Evolutionary conservation across 208 protist genomes (phyloP).

Genomic region (Trypanosoma theileri): DNA sequence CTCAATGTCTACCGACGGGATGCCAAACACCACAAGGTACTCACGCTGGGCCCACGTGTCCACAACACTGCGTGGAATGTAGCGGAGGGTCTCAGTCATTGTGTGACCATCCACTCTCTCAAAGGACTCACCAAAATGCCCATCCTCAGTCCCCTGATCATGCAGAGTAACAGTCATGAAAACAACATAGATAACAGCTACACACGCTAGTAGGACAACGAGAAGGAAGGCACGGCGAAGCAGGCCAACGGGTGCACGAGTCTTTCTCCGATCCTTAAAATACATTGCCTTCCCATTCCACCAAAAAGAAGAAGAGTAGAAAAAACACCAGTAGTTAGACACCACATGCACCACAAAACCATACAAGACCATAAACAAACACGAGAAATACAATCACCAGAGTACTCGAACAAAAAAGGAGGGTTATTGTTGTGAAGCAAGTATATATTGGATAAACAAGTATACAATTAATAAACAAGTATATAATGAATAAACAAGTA

Average conservation of each 20-base stretch:
- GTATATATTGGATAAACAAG: background rate
- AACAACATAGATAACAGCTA: background rate
- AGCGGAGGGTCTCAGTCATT: background rate
- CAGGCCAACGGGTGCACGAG: conserved; percentile 14
- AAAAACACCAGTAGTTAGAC: no score
- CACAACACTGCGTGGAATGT: conserved; percentile 12
- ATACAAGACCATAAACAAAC: no score
- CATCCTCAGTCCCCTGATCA: no score
- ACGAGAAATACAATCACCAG: no score
- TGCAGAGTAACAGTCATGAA: no score
- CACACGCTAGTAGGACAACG: no score
- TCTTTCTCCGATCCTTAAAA: no score
- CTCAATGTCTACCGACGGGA: conserved; percentile 39
- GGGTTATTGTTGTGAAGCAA: background rate
- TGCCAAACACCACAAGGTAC: conserved; percentile 41
- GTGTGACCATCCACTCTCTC: background rate
- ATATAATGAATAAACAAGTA: background rate
- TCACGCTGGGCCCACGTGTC: background rate
- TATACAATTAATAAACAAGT: background rate
- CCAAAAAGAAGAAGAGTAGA: no score
- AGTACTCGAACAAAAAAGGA: no score
- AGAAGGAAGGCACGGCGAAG: conserved; percentile 32
- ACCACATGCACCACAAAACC: no score
- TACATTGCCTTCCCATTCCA: conserved; percentile 30
- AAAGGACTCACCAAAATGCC: background rate